Evolutionary conservation across 371 early-diverging fungal genomes (phyloP), one percentile per base, ranked within the genome.

Genomic region (Mortierella polycephala): DNA sequence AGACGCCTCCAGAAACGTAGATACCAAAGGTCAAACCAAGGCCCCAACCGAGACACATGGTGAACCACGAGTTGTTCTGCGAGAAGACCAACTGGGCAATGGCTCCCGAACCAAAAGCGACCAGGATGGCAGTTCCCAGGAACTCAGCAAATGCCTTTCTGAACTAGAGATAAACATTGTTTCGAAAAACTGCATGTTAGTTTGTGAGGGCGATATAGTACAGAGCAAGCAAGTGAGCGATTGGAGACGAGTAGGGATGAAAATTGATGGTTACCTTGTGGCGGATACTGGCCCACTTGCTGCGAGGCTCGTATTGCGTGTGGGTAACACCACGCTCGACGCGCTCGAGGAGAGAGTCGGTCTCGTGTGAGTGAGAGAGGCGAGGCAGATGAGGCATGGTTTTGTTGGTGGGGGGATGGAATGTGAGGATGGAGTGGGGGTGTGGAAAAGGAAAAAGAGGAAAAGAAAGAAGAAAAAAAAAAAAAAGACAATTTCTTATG

Each of bases 61-160:
- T 82, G 54, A 89, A 53, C 68, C 71, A 71, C 2, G 74, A 67
- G 69, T 73, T 81, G 73, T 75, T 58, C 21, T 40, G 30, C 13
- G 81, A 72, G 70, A 81, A 73, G 42, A 75, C 73, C 7, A 75
- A 81, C 74, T 89, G 88, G 23, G 90, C 90, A 20, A 89, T 84
- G 20, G 88, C 88, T 37, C 92, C 92, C 62, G 88, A 83, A 10
- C 92, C 90, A 52, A 95, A 85, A 47, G 92, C 57, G 12, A 94
- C 81, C 44, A 95, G 82, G 16, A 94, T 74, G 63, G 88, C 83
- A 14, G 95, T 95, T 23, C 95, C 95, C 62, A 94, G 84, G 67
- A 94, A 93, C 85, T 95, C 95, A 54, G 94, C 94, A 42, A 94
- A 75, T 50, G 87, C 89, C 75, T 92, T 91, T 67, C 93, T 85